Evolutionary conservation across 345 rosid species (phyloP), one percentile per base, ranked within the genome.

Genomic region (Sonneratia alba): DNA sequence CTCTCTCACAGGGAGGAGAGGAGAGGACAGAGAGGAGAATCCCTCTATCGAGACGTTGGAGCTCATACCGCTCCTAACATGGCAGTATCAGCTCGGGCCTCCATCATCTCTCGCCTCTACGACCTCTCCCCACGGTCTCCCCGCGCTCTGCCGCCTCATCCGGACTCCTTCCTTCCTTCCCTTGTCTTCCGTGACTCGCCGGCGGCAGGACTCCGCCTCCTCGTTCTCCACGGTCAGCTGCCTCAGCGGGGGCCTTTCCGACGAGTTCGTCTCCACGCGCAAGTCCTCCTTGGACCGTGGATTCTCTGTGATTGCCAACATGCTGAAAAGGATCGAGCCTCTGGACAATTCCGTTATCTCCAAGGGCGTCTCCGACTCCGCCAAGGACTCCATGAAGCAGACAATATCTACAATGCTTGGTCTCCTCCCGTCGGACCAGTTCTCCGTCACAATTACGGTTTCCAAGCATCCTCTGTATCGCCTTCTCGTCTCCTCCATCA

Each of bases 401-500:
- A 91, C 98, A 71, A 88, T 93, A 48, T 91, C 97, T 0, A 74
- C 94, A 38, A 93, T 93, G 97, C 90, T 93, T 2, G 98, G 98
- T 3, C 83, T 93, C 67, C 92, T 93, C 24, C 98, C 98, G 15
- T 93, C 97, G 9, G 88, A 87, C 76, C 91, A 88, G 21, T 91
- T 93, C 81, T 70, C 87, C 57, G 89, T 91, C 65, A 80, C 83
- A 67, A 75, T 93, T 53, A 80, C 79, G 43, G 77, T 93, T 65
- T 88, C 89, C 16, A 79, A 80, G 57, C 85, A 81, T 42, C 94
- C 96, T 67, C 85, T 93, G 0, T 80, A 85, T 69, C 89, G 89
- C 64, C 86, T 93, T 53, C 89, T 93, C 73, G 73, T 85, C 34
- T 91, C 97, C 47, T 84, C 98, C 32, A 86, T 93, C 79, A 87